Percentiles rank a stretch among this genome's conserved stretches.
These are phyloP conservation scores for Pythium dissimile DNA, from an alignment of 352 stramenopile species.

Conservation along the genomic window DNA sequence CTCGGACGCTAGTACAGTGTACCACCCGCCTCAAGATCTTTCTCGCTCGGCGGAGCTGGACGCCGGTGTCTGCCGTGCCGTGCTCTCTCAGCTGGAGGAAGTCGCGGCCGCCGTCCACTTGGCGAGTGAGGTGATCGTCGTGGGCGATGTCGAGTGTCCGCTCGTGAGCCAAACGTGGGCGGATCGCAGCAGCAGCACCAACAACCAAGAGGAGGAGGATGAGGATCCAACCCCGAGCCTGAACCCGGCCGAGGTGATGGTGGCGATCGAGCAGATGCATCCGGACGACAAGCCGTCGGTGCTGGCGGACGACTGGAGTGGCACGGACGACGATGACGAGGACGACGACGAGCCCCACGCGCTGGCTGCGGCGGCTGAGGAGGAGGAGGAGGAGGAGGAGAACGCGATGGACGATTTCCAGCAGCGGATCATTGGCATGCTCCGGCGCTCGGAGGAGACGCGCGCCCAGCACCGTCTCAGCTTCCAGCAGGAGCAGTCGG, in stretches of 20 bases:
- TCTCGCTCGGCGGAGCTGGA: constrained; percentile 35
- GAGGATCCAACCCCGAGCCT: no score
- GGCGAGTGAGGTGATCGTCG: constrained; percentile 36
- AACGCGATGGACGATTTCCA: constrained; percentile 41
- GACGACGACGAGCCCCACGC: constrained; percentile 10
- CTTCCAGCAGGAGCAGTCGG: constrained; percentile 41
- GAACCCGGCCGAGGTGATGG: background rate
- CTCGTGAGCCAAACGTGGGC: no score
- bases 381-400: background rate
- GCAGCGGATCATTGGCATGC: constrained; percentile 47
- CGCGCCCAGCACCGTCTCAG: constrained; percentile 41
- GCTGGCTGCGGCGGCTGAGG: background rate
- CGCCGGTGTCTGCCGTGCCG: constrained; percentile 41
- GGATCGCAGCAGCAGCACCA: no score
- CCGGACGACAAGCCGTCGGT: constrained; percentile 3
- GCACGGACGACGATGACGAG: constrained; percentile 15
- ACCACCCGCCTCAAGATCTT: constrained; percentile 38
- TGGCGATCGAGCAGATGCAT: no score
- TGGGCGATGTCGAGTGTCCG: constrained; percentile 56
- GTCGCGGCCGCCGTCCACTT: constrained; percentile 16
- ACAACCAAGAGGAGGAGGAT: constrained; percentile 11
- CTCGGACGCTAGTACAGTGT: constrained; percentile 30
- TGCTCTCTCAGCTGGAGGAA: constrained; percentile 53
- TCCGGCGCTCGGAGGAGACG: constrained; percentile 44
- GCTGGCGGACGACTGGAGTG: constrained; percentile 14